These are phyloP conservation scores for Pseudopithomyces maydicus DNA, from an alignment of 2,329 filamentous ascomycete species.

Conservation along the genomic window DNA sequence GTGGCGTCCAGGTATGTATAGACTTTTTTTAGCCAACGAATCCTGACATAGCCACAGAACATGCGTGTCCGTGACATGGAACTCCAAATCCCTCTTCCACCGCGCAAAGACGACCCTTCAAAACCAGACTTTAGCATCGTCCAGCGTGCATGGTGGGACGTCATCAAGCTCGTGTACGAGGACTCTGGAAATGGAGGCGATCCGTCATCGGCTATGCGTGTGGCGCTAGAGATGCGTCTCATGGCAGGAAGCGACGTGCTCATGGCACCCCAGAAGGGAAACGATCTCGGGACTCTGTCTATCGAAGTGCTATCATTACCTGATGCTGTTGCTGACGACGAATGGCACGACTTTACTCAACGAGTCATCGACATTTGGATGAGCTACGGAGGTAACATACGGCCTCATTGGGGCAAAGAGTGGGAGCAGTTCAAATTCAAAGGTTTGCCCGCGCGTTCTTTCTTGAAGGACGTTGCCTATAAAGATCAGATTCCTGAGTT, in stretches of 20 bases:
- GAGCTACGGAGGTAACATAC: conserved; percentile 41
- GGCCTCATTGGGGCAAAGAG: conserved; percentile 57
- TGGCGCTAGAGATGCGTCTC: conserved; percentile 53
- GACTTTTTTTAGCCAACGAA: too few relatives aligned
- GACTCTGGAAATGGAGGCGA: conserved; percentile 29
- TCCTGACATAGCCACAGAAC: too few relatives aligned
- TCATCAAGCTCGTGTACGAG: conserved; percentile 52
- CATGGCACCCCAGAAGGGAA: conserved; percentile 53
- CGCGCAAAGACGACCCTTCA: conserved; percentile 30
- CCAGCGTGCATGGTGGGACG: conserved; percentile 58
- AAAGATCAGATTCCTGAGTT: conserved; percentile 47
- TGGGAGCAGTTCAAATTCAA: conserved; percentile 44
- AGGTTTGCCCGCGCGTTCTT: conserved; percentile 32
- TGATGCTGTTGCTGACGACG: conserved; percentile 42
- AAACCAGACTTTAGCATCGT: conserved; percentile 51
- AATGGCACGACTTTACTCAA: conserved; percentile 51
- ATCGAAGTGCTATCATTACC: conserved; percentile 53
- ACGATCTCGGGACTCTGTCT: conserved; percentile 48
- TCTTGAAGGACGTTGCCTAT: conserved; percentile 48
- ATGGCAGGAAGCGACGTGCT: conserved; percentile 50
- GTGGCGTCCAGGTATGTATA: too few relatives aligned
- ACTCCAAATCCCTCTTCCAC: conserved; percentile 52
- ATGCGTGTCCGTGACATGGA: conserved; percentile 54
- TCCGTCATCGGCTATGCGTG: conserved; percentile 45
- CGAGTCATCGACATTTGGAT: conserved; percentile 51